phyloP scores from a whole-genome alignment of 1,284 basidiomycete species.

The Schizophyllum amplum region DNA sequence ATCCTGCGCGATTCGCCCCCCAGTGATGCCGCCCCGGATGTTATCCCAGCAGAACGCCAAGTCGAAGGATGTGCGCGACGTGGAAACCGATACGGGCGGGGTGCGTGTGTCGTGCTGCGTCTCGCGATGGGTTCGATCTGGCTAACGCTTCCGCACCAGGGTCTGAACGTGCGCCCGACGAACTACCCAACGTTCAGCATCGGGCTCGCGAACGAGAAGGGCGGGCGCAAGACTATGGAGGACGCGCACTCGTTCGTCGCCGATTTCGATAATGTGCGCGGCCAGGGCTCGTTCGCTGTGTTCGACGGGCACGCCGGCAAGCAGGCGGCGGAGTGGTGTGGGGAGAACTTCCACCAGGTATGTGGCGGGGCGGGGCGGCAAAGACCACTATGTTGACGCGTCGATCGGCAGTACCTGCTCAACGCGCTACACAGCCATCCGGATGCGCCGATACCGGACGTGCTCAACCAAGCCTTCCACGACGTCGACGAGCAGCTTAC shows the following conservation, averaged over 20 bases:
- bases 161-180: constrained; percentile 50
- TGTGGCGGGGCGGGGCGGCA: constrained; percentile 14
- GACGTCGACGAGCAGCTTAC: constrained; percentile 81
- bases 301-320: constrained; percentile 99
- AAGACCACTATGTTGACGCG: constrained; percentile 5
- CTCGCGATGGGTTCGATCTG: constrained; percentile 7
- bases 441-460: constrained; percentile 69
- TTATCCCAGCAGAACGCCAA: constrained; percentile 56
- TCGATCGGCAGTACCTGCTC: constrained; percentile 41
- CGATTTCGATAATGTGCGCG: constrained; percentile 84
- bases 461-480: constrained; percentile 92
- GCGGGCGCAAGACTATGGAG: constrained; percentile 92
- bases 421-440: constrained; percentile 41
- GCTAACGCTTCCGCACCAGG: constrained; percentile 23
- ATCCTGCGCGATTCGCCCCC: not conserved
- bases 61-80: constrained; percentile 68
- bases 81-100: constrained; percentile 66
- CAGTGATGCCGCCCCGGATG: not conserved
- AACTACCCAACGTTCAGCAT: constrained; percentile 65
- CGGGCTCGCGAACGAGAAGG: constrained; percentile 89
- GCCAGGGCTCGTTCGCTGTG: constrained; percentile 96
- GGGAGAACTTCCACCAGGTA: constrained; percentile 91
- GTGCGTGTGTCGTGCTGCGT: constrained; percentile 32
- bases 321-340: constrained; percentile 98
- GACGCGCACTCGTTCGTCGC: constrained; percentile 95